A percentile compares a stretch with the other conserved stretches of the same genome.
Conservation (phyloP, 306 rosid genomes). For the Prunus salicina region DNA sequence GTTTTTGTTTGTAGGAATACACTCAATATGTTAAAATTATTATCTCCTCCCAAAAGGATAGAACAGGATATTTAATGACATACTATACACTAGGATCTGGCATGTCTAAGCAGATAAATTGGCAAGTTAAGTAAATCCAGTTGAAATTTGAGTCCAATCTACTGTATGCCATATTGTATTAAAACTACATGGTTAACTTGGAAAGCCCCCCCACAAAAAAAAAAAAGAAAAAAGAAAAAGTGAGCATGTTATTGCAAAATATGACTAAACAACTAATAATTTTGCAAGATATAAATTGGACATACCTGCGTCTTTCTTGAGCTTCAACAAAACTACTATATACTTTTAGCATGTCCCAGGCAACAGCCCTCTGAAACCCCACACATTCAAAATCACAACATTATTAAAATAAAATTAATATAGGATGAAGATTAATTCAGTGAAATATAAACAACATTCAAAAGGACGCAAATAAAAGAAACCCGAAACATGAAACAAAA, state of each 20-base stretch:
- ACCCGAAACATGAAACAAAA: background rate
- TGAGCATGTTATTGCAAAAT: background rate
- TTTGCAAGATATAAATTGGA: background rate
- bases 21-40: background rate
- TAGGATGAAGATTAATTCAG: slow-evolving; percentile 15
- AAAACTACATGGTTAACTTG: background rate
- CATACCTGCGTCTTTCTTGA: slow-evolving; percentile 87
- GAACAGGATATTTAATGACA: background rate
- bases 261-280: slow-evolving; percentile 4
- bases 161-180: background rate
- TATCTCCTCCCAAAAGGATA: background rate
- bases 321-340: slow-evolving; percentile 74
- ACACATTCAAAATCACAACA: slow-evolving; percentile 7
- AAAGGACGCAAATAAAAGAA: background rate
- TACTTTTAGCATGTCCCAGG: slow-evolving; percentile 95
- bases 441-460: background rate
- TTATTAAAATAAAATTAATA: background rate
- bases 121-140: background rate
- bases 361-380: slow-evolving; percentile 69
- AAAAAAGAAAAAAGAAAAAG: background rate
- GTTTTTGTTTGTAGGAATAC: background rate
- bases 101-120: background rate
- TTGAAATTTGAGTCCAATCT: background rate
- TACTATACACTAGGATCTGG: background rate
- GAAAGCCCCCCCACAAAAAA: background rate